These are phyloP conservation scores for Claviceps purpurea DNA, from an alignment of 2,329 filamentous ascomycete genomes.

Conservation along the genomic window DNA sequence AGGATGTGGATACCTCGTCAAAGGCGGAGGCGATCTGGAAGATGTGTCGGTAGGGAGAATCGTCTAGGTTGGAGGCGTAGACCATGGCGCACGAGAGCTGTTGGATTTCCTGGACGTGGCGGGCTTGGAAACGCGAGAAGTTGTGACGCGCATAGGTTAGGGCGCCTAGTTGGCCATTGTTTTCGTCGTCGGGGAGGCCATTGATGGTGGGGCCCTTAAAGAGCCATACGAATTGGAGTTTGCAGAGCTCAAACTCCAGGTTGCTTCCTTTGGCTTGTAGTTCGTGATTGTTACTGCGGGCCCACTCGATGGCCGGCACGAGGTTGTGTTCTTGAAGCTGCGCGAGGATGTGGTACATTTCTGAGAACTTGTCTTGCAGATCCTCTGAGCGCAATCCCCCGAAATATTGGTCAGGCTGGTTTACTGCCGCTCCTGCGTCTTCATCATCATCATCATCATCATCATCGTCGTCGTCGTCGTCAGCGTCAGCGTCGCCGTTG, in stretches of 20 bases:
- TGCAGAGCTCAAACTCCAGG: slow-evolving; percentile 86
- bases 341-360: slow-evolving; percentile 83
- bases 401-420: slow-evolving; percentile 13
- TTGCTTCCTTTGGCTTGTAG: slow-evolving; percentile 79
- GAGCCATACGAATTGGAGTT: slow-evolving; percentile 79
- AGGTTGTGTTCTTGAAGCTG: slow-evolving; percentile 65
- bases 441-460: not conserved
- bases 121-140: slow-evolving; percentile 59
- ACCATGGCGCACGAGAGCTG: slow-evolving; percentile 71
- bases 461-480: slow-evolving; percentile 12
- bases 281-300: slow-evolving; percentile 51
- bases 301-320: slow-evolving; percentile 77
- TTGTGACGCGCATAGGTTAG: slow-evolving; percentile 62
- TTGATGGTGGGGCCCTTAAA: slow-evolving; percentile 51
- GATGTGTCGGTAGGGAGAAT: slow-evolving; percentile 65
- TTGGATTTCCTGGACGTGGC: slow-evolving; percentile 69
- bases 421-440: slow-evolving; percentile 1
- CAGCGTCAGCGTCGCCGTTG: not conserved
- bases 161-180: slow-evolving; percentile 49
- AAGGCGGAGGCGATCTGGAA: slow-evolving; percentile 69
- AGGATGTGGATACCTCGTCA: slow-evolving; percentile 71
- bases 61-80: slow-evolving; percentile 58
- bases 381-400: slow-evolving; percentile 24
- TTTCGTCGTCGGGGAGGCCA: slow-evolving; percentile 38
- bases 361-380: slow-evolving; percentile 68